Percentiles rank a stretch among this genome's conserved stretches.
Conservation (phyloP, 2,329 filamentous ascomycete species). For the Pestalotiopsis sp. region DNA sequence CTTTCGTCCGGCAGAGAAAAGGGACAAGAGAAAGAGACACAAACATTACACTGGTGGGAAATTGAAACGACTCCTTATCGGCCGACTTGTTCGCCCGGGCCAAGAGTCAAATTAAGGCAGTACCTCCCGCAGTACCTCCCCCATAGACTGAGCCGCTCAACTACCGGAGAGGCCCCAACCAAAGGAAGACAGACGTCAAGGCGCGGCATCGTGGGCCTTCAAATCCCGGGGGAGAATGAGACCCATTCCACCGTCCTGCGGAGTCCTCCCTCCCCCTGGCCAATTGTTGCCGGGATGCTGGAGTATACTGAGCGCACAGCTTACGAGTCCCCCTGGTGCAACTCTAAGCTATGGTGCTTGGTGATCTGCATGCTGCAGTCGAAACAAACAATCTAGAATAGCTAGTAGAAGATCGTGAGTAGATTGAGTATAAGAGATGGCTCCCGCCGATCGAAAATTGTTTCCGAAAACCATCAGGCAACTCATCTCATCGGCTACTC, state of each 20-base stretch:
- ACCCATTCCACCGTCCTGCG: background rate
- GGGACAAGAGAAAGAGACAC: background rate
- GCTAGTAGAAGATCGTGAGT: background rate
- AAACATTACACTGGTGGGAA: background rate
- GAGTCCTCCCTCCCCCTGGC: background rate
- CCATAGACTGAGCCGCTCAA: background rate
- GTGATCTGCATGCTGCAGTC: background rate
- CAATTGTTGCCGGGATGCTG: background rate
- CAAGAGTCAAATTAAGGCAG: background rate
- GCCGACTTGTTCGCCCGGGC: background rate
- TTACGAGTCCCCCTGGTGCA: background rate
- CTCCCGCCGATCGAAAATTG: background rate
- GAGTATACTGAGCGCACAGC: background rate
- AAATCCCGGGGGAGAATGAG: background rate
- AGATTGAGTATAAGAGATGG: background rate
- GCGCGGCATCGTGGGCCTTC: background rate
- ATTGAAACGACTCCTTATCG: background rate
- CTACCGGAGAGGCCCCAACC: background rate
- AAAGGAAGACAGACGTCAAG: background rate
- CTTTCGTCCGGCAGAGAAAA: background rate
- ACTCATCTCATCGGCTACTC: background rate
- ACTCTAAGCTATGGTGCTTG: background rate
- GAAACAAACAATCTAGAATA: background rate
- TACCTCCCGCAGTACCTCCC: background rate
- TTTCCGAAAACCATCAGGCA: background rate